These are phyloP conservation scores for Lasiodiplodia sp. DNA, from an alignment of 2,329 filamentous ascomycete genomes.

Conservation along the genomic window DNA sequence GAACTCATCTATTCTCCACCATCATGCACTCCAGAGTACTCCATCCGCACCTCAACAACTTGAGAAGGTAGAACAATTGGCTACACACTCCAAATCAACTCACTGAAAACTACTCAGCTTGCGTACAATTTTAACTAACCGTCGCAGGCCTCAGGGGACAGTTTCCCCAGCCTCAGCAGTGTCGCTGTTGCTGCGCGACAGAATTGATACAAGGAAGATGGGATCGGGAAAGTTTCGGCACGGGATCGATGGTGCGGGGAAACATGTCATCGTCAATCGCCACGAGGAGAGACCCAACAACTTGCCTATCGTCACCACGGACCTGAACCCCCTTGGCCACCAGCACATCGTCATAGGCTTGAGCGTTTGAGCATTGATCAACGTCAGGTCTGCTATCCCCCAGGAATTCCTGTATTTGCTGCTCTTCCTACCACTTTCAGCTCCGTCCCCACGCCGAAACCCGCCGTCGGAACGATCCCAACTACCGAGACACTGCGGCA, in stretches of 20 bases:
- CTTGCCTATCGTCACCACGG: neutral
- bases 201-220: too few species aligned
- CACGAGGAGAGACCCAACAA: too few species aligned
- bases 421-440: neutral
- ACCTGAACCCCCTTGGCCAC: too few species aligned
- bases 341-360: neutral
- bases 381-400: neutral
- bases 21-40: too few species aligned
- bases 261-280: neutral
- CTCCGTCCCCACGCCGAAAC: neutral
- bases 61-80: too few species aligned
- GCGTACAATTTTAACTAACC: too few species aligned
- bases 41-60: too few species aligned
- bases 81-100: too few species aligned
- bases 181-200: too few species aligned
- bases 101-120: too few species aligned
- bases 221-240: neutral
- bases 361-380: neutral
- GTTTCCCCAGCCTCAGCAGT: neutral
- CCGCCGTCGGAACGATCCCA: neutral
- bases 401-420: neutral
- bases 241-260: neutral
- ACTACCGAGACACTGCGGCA: constrained; percentile 3
- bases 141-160: neutral
- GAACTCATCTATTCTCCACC: too few species aligned